A percentile compares a stretch with the other conserved stretches of the same genome.
Evolutionary conservation across 2,329 filamentous ascomycete species (phyloP).

Genomic region (Colletotrichum higginsianum): DNA sequence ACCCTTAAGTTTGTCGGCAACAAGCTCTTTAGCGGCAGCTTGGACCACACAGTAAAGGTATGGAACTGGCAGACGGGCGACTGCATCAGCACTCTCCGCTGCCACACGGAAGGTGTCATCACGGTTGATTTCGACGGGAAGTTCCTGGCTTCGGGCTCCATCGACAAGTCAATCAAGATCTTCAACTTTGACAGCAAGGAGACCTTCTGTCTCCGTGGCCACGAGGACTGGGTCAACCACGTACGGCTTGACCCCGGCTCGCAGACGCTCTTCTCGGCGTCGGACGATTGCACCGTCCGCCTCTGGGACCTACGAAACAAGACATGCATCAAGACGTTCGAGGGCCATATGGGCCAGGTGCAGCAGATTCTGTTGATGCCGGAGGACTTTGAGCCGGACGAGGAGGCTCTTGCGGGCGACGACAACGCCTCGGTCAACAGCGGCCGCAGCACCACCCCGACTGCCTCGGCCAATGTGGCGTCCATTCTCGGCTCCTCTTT

Average conservation of each 20-base stretch:
- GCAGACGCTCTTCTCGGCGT: conserved; percentile 91
- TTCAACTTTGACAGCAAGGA: conserved; percentile 92
- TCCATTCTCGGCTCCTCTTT: conserved; percentile 45
- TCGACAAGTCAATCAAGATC: conserved; percentile 90
- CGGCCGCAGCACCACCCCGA: conserved; percentile 60
- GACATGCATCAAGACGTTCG: conserved; percentile 80
- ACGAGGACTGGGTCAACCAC: conserved; percentile 97
- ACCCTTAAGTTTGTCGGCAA: conserved; percentile 94
- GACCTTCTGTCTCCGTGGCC: conserved; percentile 84
- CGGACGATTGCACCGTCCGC: conserved; percentile 91
- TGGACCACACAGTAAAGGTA: conserved; percentile 89
- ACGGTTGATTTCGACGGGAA: conserved; percentile 89
- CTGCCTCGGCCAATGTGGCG: conserved; percentile 43
- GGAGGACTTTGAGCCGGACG: conserved; percentile 90
- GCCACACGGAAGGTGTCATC: conserved; percentile 87
- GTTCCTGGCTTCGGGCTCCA: conserved; percentile 88
- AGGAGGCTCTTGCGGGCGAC: conserved; percentile 64
- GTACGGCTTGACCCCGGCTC: conserved; percentile 88
- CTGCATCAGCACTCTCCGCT: conserved; percentile 84
- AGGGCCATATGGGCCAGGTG: conserved; percentile 94
- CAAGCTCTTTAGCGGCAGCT: conserved; percentile 90
- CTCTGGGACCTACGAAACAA: conserved; percentile 94
- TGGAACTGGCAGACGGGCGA: conserved; percentile 98
- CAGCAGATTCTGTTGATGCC: conserved; percentile 92
- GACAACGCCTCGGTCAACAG: conserved; percentile 69